A percentile compares a stretch with the other conserved stretches of the same genome.
These are phyloP conservation scores for Scedosporium dehoogii DNA, from an alignment of 2,329 filamentous ascomycete genomes.

Conservation along the genomic window DNA sequence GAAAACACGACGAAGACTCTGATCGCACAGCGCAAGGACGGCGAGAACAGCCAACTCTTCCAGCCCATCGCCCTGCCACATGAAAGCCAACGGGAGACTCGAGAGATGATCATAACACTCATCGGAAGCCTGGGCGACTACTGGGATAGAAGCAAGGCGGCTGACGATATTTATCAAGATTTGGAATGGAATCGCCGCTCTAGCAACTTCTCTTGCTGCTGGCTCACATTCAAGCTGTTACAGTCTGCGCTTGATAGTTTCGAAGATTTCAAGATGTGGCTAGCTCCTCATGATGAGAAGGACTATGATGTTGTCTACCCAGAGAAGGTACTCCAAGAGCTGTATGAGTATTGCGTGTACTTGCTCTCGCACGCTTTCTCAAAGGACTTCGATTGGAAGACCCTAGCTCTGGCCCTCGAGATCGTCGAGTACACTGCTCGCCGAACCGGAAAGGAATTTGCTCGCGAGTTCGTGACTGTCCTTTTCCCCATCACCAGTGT, in stretches of 20 bases:
- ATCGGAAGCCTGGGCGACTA: conserved; percentile 44
- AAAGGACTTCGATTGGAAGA: conserved; percentile 52
- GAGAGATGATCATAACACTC: conserved; percentile 47
- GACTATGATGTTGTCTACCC: conserved; percentile 23
- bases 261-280: conserved; percentile 53
- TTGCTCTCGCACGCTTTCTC: conserved; percentile 45
- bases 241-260: conserved; percentile 43
- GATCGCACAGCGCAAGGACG: neutral
- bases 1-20: conserved; percentile 1
- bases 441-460: conserved; percentile 57
- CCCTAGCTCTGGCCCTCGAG: conserved; percentile 73
- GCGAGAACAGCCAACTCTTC: conserved; percentile 28
- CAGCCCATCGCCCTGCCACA: conserved; percentile 51
- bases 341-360: conserved; percentile 60
- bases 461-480: conserved; percentile 78
- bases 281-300: conserved; percentile 33
- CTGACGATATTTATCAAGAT: conserved; percentile 54
- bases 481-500: conserved; percentile 88
- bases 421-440: conserved; percentile 66
- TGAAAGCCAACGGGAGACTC: conserved; percentile 56
- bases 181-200: conserved; percentile 48
- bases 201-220: conserved; percentile 61
- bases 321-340: conserved; percentile 45
- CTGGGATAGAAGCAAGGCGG: conserved; percentile 50
- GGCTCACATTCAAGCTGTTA: conserved; percentile 67